These are phyloP conservation scores for Candida anutae DNA, from an alignment of 1,139 yeast species.

Conservation along the genomic window DNA sequence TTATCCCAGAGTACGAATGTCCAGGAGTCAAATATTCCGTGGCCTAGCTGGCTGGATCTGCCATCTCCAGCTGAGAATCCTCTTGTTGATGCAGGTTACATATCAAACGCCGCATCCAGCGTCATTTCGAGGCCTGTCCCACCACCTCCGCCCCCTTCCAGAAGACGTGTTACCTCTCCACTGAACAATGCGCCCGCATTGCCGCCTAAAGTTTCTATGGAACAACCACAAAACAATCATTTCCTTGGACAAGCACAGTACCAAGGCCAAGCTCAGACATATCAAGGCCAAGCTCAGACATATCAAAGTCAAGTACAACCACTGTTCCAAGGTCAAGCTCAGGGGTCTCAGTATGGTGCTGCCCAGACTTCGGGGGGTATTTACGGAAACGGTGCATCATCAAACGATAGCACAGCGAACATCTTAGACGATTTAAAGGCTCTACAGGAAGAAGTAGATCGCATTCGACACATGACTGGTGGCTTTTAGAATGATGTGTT, in stretches of 20 bases:
- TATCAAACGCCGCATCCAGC: constrained; percentile 3
- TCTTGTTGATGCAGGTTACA: constrained; percentile 8
- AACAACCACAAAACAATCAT: not conserved
- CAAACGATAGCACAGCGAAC: constrained; percentile 36
- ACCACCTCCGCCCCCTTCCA: constrained; percentile 40
- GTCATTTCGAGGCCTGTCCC: constrained; percentile 12
- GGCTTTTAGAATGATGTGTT: constrained; percentile 38
- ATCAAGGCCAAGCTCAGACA: constrained; percentile 5
- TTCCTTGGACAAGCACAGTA: not conserved
- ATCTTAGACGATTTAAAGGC: constrained; percentile 56
- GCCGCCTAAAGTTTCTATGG: constrained; percentile 23
- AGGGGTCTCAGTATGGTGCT: constrained; percentile 6
- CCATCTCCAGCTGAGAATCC: constrained; percentile 14
- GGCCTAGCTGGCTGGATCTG: too few species aligned
- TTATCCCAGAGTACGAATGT: not conserved
- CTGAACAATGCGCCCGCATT: constrained; percentile 20
- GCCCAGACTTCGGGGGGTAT: constrained; percentile 3
- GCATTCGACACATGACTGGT: constrained; percentile 42
- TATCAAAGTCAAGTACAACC: constrained; percentile 6
- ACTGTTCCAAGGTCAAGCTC: constrained; percentile 7
- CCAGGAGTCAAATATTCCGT: not conserved
- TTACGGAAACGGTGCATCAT: constrained; percentile 5
- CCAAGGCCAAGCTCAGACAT: constrained; percentile 5
- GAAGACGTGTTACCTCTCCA: constrained; percentile 21
- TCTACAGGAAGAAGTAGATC: constrained; percentile 58